A percentile compares a stretch with the other conserved stretches of the same genome.
phyloP scores from a whole-genome alignment of 805 yeast genomes.

The Candida broadrunensis region DNA sequence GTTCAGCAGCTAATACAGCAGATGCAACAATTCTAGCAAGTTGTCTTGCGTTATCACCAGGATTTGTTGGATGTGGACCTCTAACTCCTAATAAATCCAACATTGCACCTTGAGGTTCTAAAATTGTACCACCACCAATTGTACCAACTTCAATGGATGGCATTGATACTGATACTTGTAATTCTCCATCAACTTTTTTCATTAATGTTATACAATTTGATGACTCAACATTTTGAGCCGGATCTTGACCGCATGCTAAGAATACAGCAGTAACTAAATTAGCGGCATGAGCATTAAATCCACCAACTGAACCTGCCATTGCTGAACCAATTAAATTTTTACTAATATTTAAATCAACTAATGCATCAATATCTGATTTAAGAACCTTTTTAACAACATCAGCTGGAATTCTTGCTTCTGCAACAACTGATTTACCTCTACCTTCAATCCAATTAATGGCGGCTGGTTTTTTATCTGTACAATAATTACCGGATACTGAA shows the following conservation, averaged over 20 bases:
- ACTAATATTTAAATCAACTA: constrained; percentile 83
- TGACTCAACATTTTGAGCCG: constrained; percentile 98
- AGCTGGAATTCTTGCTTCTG: constrained; percentile 87
- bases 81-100: constrained; percentile 89
- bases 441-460: constrained; percentile 99
- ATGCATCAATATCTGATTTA: constrained; percentile 88
- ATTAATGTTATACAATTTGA: constrained; percentile 96
- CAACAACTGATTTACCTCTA: constrained; percentile 96
- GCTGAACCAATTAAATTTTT: constrained; percentile 96
- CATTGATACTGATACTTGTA: constrained; percentile 95
- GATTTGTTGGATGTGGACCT: constrained; percentile 91
- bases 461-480: constrained; percentile 97
- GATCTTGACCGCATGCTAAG: constrained; percentile 97
- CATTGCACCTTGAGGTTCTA: constrained; percentile 97
- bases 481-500: constrained; percentile 94
- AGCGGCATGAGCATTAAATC: constrained; percentile 98
- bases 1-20: constrained; percentile 93
- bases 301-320: constrained; percentile 98
- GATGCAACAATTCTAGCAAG: constrained; percentile 91
- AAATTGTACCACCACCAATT: constrained; percentile 97
- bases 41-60: constrained; percentile 94
- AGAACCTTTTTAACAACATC: constrained; percentile 77
- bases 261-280: constrained; percentile 92
- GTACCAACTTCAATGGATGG: constrained; percentile 99
- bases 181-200: constrained; percentile 71